Base-by-base conservation (phyloP, 257 asterid genomes). In the Capsicum baccatum region DNA sequence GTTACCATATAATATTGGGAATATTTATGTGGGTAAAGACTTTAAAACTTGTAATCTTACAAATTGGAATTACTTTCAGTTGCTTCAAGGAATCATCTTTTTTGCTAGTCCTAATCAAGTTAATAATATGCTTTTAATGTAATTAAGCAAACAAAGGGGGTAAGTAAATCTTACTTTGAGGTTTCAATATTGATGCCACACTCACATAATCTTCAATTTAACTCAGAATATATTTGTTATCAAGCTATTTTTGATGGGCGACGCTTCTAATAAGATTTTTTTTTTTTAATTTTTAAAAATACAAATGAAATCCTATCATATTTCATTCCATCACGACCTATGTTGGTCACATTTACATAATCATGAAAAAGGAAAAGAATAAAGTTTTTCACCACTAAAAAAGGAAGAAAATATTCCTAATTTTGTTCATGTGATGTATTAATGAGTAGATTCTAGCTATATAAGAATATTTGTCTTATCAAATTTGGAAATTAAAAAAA, bases 51-150 rank as follows among this genome's bases (percentile, higher is more conserved):
- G 48, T 6, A 48, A 48, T 48, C 9, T 7, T 8, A 7, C 62
- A 81, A 69, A 76, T 33, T 71, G 57, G 21, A 62, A 60, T 55
- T 19, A 48, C 64, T 66, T 55, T 21, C 54, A 54, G 19, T 39
- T 52, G 58, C 50, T 47, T 76, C 79, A 66, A 44, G 70, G 80
- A 73, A 82, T 13, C 76, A 55, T 10, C 84, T 58, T 37, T 39
- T 50, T 52, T 9, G 50, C 14, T 4, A 13, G 35, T 39, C n/a
- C 37, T 16, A 42, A 39, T 10, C 67, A 55, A 50, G 15, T 15
- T 13, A 42, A 5, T 50, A 79, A 26, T 33, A 39, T 6, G 50
- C 10, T 19, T n/a, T 14, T 79, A 9, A 48, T 9, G 26, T 68
- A 54, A 26, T 5, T 12, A 84, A 35, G 26, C 62, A 21, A 57